Base-by-base conservation (phyloP, 2,329 filamentous ascomycete genomes). In the Microsporum ferrugineum region DNA sequence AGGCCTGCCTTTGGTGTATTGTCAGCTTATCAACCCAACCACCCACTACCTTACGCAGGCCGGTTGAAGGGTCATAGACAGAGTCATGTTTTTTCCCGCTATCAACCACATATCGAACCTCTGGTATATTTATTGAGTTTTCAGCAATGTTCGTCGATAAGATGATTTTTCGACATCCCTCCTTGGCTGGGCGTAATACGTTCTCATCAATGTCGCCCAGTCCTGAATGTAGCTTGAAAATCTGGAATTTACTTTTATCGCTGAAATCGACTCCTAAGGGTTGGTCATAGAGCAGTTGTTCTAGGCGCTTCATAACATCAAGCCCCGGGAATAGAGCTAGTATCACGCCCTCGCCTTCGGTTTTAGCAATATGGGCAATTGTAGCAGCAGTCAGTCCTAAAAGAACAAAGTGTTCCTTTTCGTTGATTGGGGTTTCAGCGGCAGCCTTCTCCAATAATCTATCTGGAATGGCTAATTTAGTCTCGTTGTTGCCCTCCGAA, bases 111-210 rank as follows among this genome's bases (percentile, higher is more conserved):
- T 75, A 77, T 60, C 74, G 73, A 23, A 82, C 77, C 62, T 81
- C 79, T 6, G 78, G 74, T n/a, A 81, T 76, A 4, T 79, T 81
- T 45, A 81, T 69, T 2, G 76, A 79, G 0, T 78, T 79, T 65
- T 81, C 79, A 5, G 78, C 78, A 61, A 81, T 78, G 60, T 80
- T 79, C 0, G 79, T 81, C 2, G 78, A 72, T 6, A 82, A 68
- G 38, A 82, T 77, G 36, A 82, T 73, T 63, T 79, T 78, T 49
- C 80, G 73, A 55, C 73, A 74, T 14, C 75, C 77, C 23, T 63
- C 58, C 38, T 57, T 57, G n/a, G 31, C 23, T 2, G 76, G 72
- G 2, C 76, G 65, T 1, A 70, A 66, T 2, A 74, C 67, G 61
- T 79, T 77, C 12, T 81, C 71, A 2, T 75, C 71, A 2, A 75